A percentile compares a stretch with the other conserved stretches of the same genome.
Conservation (phyloP, 257 asterid genomes). For the Solanum appendiculatum region DNA sequence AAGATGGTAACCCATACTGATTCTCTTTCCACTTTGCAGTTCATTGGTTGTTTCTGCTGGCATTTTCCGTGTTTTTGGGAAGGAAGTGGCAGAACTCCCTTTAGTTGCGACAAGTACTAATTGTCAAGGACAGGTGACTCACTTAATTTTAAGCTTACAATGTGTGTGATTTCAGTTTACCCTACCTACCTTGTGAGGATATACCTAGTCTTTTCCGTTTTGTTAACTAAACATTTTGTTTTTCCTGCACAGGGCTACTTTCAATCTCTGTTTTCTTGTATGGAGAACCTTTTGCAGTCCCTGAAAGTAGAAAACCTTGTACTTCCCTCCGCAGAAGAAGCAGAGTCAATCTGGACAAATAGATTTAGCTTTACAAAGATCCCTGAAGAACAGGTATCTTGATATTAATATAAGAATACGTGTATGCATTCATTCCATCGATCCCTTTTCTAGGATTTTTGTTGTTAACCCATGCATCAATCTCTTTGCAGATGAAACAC, state of each 20-base stretch:
- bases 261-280: slow-evolving; percentile 42
- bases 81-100: slow-evolving; percentile 83
- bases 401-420: neutral
- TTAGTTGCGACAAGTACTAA: slow-evolving; percentile 62
- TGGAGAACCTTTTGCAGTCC: slow-evolving; percentile 26
- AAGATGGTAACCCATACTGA: neutral
- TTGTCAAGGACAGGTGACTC: slow-evolving; percentile 57
- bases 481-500: slow-evolving; percentile 36
- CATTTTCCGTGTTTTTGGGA: slow-evolving; percentile 66
- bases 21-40: slow-evolving; percentile 27
- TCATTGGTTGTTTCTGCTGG: slow-evolving; percentile 67
- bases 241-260: slow-evolving; percentile 59
- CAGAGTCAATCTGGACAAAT: slow-evolving; percentile 40
- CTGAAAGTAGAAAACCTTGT: slow-evolving; percentile 31
- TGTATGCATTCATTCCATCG: neutral
- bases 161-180: neutral
- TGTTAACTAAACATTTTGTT: neutral
- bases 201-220: neutral
- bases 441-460: neutral
- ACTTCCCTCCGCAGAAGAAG: slow-evolving; percentile 57
- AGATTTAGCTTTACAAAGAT: slow-evolving; percentile 35
- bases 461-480: neutral
- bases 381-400: slow-evolving; percentile 23
- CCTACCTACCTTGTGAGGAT: neutral
- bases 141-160: neutral